Evolutionary conservation across 164 flowering plant genomes (phyloP).

Genomic region (Aristolochia contorta): DNA sequence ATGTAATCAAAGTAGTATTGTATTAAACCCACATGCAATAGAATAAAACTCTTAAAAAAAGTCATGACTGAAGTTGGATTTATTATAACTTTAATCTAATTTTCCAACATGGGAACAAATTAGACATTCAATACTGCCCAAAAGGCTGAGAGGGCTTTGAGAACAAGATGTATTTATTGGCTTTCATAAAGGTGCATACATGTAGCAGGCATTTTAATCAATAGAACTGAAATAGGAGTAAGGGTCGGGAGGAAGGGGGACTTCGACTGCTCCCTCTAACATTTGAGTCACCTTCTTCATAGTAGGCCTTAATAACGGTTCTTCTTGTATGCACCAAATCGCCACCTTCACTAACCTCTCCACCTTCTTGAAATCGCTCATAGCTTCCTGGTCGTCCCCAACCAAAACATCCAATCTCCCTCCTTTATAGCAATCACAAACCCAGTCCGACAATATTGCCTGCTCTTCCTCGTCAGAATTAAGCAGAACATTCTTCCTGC

Average conservation of each 20-base stretch:
- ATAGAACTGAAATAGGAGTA: constrained; percentile 10
- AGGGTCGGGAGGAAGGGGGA: constrained; percentile 20
- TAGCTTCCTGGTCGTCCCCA: constrained; percentile 11
- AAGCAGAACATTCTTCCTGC: constrained; percentile 11
- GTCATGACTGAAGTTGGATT: too few relatives aligned
- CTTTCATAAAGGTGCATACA: too few relatives aligned
- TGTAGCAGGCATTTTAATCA: not conserved
- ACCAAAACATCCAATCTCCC: constrained; percentile 8
- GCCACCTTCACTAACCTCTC: constrained; percentile 31
- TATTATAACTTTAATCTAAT: too few relatives aligned
- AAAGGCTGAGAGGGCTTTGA: too few relatives aligned
- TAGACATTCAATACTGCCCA: too few relatives aligned
- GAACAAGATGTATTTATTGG: too few relatives aligned
- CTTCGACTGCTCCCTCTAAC: constrained; percentile 32
- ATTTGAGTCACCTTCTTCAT: constrained; percentile 30
- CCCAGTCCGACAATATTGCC: constrained; percentile 18
- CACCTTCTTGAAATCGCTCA: constrained; percentile 9
- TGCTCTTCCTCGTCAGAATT: not conserved
- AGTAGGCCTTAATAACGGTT: constrained; percentile 31
- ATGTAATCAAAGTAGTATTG: too few relatives aligned
- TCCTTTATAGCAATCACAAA: constrained; percentile 15
- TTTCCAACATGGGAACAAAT: too few relatives aligned
- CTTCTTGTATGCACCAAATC: constrained; percentile 42
- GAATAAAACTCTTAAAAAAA: too few relatives aligned
- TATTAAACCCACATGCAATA: too few relatives aligned